phyloP scores from a whole-genome alignment of 768 basidiomycete species.

The Galerina marginata region DNA sequence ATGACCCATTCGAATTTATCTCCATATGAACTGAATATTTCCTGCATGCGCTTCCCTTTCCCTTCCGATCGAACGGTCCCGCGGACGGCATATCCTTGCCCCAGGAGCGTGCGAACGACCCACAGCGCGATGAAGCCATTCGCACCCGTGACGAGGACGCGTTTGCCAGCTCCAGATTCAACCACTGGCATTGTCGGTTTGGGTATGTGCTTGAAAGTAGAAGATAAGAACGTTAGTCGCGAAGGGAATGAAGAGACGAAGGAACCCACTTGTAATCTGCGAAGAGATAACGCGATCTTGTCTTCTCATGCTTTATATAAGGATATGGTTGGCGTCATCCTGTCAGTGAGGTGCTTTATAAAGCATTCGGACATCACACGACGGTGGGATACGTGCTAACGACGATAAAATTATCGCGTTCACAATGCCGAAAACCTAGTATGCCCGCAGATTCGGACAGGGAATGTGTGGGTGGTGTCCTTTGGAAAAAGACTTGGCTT shows the following conservation, averaged over 20 bases:
- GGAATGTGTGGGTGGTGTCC: too few relatives aligned
- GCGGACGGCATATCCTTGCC: conserved; percentile 65
- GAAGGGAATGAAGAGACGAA: conserved; percentile 4
- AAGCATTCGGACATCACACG: too few relatives aligned
- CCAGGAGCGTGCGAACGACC: conserved; percentile 59
- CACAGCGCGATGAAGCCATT: conserved; percentile 66
- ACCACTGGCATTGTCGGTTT: conserved; percentile 6
- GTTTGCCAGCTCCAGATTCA: background rate
- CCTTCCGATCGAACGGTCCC: conserved; percentile 67
- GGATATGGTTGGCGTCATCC: too few relatives aligned
- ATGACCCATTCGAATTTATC: conserved; percentile 66
- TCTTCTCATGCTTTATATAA: too few relatives aligned
- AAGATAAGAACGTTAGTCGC: background rate
- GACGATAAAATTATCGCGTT: too few relatives aligned
- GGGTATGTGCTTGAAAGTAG: too few relatives aligned
- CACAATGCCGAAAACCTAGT: too few relatives aligned
- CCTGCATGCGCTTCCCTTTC: conserved; percentile 62
- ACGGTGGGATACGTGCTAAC: too few relatives aligned
- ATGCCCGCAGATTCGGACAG: too few relatives aligned
- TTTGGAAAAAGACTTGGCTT: too few relatives aligned
- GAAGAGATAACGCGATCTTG: too few relatives aligned
- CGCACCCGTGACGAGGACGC: conserved; percentile 60
- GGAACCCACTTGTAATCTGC: background rate
- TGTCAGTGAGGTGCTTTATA: too few relatives aligned
- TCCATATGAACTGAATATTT: conserved; percentile 61